These are phyloP conservation scores for Exophiala phaeomuriformis DNA, from an alignment of 2,329 filamentous ascomycete species.

Conservation along the genomic window DNA sequence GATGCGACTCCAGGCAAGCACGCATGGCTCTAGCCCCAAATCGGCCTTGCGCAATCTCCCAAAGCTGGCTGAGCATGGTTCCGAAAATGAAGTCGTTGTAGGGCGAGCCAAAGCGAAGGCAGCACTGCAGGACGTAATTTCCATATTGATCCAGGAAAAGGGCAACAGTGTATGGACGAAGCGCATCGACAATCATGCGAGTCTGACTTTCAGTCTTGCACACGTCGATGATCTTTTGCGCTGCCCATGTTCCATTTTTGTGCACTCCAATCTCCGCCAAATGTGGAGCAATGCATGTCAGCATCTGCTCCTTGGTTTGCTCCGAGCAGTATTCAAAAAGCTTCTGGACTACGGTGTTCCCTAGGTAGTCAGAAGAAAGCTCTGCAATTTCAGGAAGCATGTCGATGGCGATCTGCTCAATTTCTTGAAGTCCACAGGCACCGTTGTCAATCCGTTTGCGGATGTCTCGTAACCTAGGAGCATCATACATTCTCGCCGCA, in stretches of 20 bases:
- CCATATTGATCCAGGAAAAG: slow-evolving; percentile 96
- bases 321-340: slow-evolving; percentile 95
- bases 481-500: slow-evolving; percentile 83
- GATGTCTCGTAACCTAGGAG: slow-evolving; percentile 88
- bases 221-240: slow-evolving; percentile 98
- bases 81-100: slow-evolving; percentile 98
- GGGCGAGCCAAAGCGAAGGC: slow-evolving; percentile 79
- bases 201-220: slow-evolving; percentile 80
- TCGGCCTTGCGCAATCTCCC: slow-evolving; percentile 85
- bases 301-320: slow-evolving; percentile 81
- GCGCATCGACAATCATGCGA: slow-evolving; percentile 71
- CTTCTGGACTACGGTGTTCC: slow-evolving; percentile 99
- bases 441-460: slow-evolving; percentile 97
- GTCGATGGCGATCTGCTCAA: slow-evolving; percentile 81
- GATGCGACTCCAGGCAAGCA: slow-evolving; percentile 91
- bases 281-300: slow-evolving; percentile 78
- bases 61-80: slow-evolving; percentile 87
- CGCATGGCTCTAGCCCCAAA: slow-evolving; percentile 95
- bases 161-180: slow-evolving; percentile 79
- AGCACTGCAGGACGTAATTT: slow-evolving; percentile 96
- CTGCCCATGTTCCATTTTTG: slow-evolving; percentile 99
- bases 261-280: slow-evolving; percentile 94
- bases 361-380: slow-evolving; percentile 88
- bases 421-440: slow-evolving; percentile 73
- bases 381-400: slow-evolving; percentile 98